A percentile compares a stretch with the other conserved stretches of the same genome.
Evolutionary conservation across 176 grass and related monocot genomes (phyloP).

Genomic region (Areca catechu): DNA sequence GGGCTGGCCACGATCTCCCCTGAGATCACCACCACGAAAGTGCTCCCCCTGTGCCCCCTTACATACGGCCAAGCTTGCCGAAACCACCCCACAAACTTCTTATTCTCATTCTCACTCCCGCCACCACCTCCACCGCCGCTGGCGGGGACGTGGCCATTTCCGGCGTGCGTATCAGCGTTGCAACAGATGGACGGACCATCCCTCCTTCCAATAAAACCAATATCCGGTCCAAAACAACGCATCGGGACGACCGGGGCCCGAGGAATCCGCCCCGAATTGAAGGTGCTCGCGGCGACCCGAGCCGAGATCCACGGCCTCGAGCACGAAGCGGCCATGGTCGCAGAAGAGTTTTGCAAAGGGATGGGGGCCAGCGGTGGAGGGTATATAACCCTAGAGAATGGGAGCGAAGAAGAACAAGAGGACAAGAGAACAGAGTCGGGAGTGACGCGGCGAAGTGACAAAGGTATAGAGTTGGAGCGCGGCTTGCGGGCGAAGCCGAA

Average conservation of each 20-base stretch:
- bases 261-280: neutral
- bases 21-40: constrained; percentile 76
- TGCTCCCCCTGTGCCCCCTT: constrained; percentile 65
- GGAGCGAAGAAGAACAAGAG: neutral
- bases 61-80: constrained; percentile 87
- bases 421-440: neutral
- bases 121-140: neutral
- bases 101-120: constrained; percentile 5
- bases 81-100: constrained; percentile 69
- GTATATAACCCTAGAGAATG: constrained; percentile 6
- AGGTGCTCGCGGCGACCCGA: neutral
- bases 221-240: neutral
- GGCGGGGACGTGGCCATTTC: neutral
- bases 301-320: constrained; percentile 2
- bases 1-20: constrained; percentile 63
- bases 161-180: constrained; percentile 1
- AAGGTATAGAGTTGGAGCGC: neutral
- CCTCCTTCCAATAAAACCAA: neutral
- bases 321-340: constrained; percentile 12
- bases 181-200: constrained; percentile 3
- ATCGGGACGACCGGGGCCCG: neutral
- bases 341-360: too few relatives aligned
- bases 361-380: neutral
- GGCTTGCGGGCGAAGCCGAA: too few relatives aligned
- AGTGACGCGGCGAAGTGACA: constrained; percentile 15